These are phyloP conservation scores for Suillus variegatus DNA, from an alignment of 768 basidiomycete genomes.

Conservation along the genomic window DNA sequence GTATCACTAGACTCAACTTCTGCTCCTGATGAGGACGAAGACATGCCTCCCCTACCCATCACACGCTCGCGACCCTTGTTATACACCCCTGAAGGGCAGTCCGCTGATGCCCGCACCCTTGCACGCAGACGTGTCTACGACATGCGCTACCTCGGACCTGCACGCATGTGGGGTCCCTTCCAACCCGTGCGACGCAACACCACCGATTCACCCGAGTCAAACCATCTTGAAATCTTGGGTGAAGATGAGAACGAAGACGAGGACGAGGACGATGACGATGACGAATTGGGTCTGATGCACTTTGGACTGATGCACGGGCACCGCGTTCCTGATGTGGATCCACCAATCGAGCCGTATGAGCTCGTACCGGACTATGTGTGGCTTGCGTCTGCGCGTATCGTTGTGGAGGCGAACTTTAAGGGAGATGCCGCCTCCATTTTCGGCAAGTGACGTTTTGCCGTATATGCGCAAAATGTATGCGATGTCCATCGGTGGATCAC, in stretches of 20 bases:
- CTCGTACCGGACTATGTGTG: slow-evolving; percentile 51
- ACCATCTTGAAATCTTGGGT: not conserved
- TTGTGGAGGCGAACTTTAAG: slow-evolving; percentile 54
- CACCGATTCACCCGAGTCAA: not conserved
- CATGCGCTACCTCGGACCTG: slow-evolving; percentile 29
- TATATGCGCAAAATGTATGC: slow-evolving; percentile 36
- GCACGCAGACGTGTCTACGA: slow-evolving; percentile 32
- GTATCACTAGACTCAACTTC: not conserved
- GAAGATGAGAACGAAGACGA: slow-evolving; percentile 27
- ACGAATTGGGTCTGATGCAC: slow-evolving; percentile 6
- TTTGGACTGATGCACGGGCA: slow-evolving; percentile 5
- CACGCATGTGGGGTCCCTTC: slow-evolving; percentile 32
- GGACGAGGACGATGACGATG: slow-evolving; percentile 17
- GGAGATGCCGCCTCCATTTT: slow-evolving; percentile 26
- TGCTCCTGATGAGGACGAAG: not conserved
- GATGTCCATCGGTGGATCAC: slow-evolving; percentile 41
- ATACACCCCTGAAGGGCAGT: slow-evolving; percentile 14
- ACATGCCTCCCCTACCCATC: not conserved
- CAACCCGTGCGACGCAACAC: slow-evolving; percentile 16
- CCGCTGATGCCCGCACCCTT: slow-evolving; percentile 26
- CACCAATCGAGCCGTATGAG: slow-evolving; percentile 27
- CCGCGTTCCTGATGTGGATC: slow-evolving; percentile 19
- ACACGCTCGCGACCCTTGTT: not conserved
- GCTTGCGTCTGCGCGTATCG: slow-evolving; percentile 49
- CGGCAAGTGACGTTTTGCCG: slow-evolving; percentile 25